Base-by-base conservation (phyloP, 2,329 filamentous ascomycete genomes). In the Xylaria sp. region DNA sequence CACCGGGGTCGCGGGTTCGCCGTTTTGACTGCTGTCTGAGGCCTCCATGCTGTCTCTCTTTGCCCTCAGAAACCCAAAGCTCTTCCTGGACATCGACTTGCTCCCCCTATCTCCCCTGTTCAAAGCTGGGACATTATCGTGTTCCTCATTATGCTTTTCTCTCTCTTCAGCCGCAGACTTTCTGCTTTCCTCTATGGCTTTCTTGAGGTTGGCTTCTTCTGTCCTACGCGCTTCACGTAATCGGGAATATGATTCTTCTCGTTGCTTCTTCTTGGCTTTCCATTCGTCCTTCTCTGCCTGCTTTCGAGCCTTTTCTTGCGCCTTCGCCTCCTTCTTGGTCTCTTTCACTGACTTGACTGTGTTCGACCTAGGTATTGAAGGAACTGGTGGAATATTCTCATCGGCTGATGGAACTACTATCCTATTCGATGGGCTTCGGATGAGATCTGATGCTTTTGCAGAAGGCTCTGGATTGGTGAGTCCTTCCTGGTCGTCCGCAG, bases 51-150 rank as follows among this genome's bases (percentile, higher is more conserved):
- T 80, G 65, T 80, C 80, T 55, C 76, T 73, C 74, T 78, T 80
- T 8, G 76, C 72, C 72, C 88, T 89, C 46, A 91, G 81, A 76
- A 92, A 92, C 39, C 87, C 88, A 76, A 93, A 90, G 73, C 92
- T 92, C 80, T 91, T 93, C 71, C 91, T 89, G 58, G 92, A 88
- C 83, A 97, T 87, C 72, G 92, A 94, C 82, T 93, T 95, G 79
- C 91, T 93, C 10, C 89, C 89, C 64, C 90, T 86, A 74, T 90
- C 88, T 72, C 92, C 90, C 54, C 92, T 86, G 75, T 88, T 89
- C 51, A 96, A 82, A 37, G 74, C 72, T 23, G 76, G 64, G 20
- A 77, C 75, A 61, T 68, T 66, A 48, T 77, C 71, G 2, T 75
- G 88, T 76, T 90, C 88, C 67, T 87, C 85, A 74, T 86, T 85